Evolutionary conservation across 257 asterid species (phyloP), one percentile per base, ranked within the genome.

Genomic region (Buddleja alternifolia): DNA sequence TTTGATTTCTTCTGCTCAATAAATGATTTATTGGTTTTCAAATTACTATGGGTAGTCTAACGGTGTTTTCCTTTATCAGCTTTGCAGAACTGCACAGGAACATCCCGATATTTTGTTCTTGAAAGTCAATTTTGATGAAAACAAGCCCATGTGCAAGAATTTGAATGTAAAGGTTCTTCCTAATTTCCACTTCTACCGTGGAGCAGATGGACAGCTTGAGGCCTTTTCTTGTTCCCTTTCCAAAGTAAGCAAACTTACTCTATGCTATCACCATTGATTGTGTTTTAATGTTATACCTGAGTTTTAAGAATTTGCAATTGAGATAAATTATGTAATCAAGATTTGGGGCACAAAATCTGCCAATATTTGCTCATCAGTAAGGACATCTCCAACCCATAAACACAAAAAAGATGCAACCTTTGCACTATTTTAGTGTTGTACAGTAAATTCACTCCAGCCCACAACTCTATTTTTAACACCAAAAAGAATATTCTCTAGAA

Each of bases 131-230:
- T 92, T 92, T 44, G 97, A 92, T 64, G 92, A 84, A 69, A 92
- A 92, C 77, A 92, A 92, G 76, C 88, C 90, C 45, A 85, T 89
- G 98, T 89, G 98, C 86, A 88, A 93, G 84, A 83, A n/a, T 48
- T 80, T 93, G 85, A 90, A 90, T 48, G 96, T 93, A 9, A 93
- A 84, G 84, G 96, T 90, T 81, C 98, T 93, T 64, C 97, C 98
- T 2, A 83, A 73, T 82, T 93, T 93, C 88, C 97, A 90, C 76
- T 93, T 90, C 84, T 90, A 90, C 75, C 92, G 98, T 17, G 98
- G 97, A 47, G 96, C 95, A 44, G 97, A 93, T 71, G 97, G 98
- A 61, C 93, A 79, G 72, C 86, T 93, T 20, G 97, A 93, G 72
- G 69, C 98, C 65, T 93, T 93, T 73, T 90, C 98, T 64, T 93